Conservation (phyloP, 2,329 filamentous ascomycete species). For the Teratosphaeria destructans region DNA sequence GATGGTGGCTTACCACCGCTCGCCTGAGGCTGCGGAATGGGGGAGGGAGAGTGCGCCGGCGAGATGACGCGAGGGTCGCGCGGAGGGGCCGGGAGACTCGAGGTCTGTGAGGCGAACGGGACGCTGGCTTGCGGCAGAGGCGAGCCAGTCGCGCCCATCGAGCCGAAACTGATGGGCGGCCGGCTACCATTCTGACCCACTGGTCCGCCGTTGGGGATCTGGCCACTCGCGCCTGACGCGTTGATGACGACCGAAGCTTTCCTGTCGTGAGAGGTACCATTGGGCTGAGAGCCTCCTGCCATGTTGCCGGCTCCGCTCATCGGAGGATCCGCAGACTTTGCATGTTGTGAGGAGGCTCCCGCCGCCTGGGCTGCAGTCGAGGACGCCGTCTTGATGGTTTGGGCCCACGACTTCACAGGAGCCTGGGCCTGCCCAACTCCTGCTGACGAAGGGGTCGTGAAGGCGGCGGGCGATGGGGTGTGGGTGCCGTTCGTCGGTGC, state of each 20-base stretch:
- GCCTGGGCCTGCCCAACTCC: constrained; percentile 45
- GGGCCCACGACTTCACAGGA: constrained; percentile 51
- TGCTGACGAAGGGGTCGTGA: constrained; percentile 42
- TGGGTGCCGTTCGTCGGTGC: constrained; percentile 35
- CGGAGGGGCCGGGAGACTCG: constrained; percentile 41
- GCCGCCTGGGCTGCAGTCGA: constrained; percentile 43
- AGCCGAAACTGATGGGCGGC: constrained; percentile 70
- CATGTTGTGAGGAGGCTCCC: constrained; percentile 44
- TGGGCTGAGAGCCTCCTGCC: constrained; percentile 38
- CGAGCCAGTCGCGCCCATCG: constrained; percentile 52
- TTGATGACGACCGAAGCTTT: constrained; percentile 90
- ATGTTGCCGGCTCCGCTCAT: constrained; percentile 66
- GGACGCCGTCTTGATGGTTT: constrained; percentile 46
- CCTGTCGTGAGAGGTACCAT: constrained; percentile 63
- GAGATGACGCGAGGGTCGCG: constrained; percentile 66
- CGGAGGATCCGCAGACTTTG: constrained; percentile 58
- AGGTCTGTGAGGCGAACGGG: constrained; percentile 55
- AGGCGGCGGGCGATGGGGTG: constrained; percentile 38
- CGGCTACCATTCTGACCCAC: constrained; percentile 42
- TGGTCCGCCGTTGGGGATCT: constrained; percentile 65
- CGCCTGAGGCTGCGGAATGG: constrained; percentile 79
- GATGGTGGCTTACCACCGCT: constrained; percentile 78
- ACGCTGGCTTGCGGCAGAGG: constrained; percentile 53
- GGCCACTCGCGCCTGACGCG: constrained; percentile 66
- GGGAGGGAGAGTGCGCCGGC: constrained; percentile 79